These are phyloP conservation scores for Kwoniella sp. DNA, from an alignment of 768 basidiomycete species.

Conservation along the genomic window DNA sequence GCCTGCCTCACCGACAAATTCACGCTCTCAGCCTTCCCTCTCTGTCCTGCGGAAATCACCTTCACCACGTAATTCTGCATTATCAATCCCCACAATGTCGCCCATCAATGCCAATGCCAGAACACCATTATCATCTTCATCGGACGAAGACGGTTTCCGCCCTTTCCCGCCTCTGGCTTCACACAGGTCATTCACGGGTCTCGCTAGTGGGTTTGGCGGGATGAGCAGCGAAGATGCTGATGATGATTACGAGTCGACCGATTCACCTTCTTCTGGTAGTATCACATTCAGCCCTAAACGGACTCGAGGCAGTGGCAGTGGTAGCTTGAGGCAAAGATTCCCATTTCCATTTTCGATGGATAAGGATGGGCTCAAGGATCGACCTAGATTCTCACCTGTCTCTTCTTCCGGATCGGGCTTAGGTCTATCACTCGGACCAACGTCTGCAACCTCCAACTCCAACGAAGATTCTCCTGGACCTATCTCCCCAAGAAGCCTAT, in stretches of 20 bases:
- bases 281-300: slow-evolving; percentile 37
- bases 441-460: background rate
- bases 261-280: slow-evolving; percentile 41
- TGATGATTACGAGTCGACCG: slow-evolving; percentile 42
- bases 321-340: slow-evolving; percentile 1
- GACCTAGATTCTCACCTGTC: background rate
- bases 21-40: slow-evolving; percentile 17
- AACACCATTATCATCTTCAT: slow-evolving; percentile 13
- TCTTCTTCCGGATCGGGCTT: slow-evolving; percentile 11
- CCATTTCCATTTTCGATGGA: background rate
- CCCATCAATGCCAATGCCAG: slow-evolving; percentile 16
- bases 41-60: slow-evolving; percentile 13
- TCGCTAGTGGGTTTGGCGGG: slow-evolving; percentile 9
- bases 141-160: slow-evolving; percentile 14
- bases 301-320: background rate
- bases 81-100: slow-evolving; percentile 19
- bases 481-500: background rate
- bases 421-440: slow-evolving; percentile 6
- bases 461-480: background rate
- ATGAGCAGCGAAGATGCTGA: slow-evolving; percentile 44
- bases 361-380: background rate
- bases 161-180: background rate
- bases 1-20: slow-evolving; percentile 18
- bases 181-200: background rate
- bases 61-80: slow-evolving; percentile 7